Evolutionary conservation across 2,329 filamentous ascomycete species (phyloP), one percentile per base, ranked within the genome.

Genomic region (Fusarium buharicum): DNA sequence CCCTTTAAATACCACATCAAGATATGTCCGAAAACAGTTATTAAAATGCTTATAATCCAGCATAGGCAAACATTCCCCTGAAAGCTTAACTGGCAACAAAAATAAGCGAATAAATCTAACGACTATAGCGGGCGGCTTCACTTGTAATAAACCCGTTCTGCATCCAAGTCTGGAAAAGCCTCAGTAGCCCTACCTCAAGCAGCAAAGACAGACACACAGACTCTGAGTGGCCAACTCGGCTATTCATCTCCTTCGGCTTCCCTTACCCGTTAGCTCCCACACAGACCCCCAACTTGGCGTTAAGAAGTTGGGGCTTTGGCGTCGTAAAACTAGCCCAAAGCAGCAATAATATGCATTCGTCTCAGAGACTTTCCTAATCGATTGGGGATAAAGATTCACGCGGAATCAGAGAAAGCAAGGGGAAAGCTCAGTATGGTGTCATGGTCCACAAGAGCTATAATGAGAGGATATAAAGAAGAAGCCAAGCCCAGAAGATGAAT

Each of bases 211-310:
- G 9, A 3, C 33, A 10, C 13, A 0, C n/a, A 24, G 2, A 13
- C 11, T 31, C 8, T 44, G 22, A 68, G 47, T 68, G 59, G 66
- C 20, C 33, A 24, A 7, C 14, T 69, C 66, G 66, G 66, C 62
- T 59, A 59, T 31, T n/a, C 24, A n/a, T 22, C 8, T 11, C 27
- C 27, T 28, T 13, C 22, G 4, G 22, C 22, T 24, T n/a, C 16
- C 2, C 30, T 18, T 54, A 2, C 10, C 51, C 45, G 36, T 17
- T 31, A 38, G 10, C 28, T 41, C 28, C 28, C 51, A 41, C 51
- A 54, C 51, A 31, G 51, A 54, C 51, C 46, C 50, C 24, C 24
- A 17, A 28, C 20, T 5, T 4, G 30, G 34, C 24, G 24, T 17
- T 20, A 10, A 11, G 8, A 6, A 8, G 14, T 22, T 27, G 30